A percentile compares a stretch with the other conserved stretches of the same genome.
Evolutionary conservation across 1,139 yeast genomes (phyloP).

Genomic region (Candida buenavistaensis): DNA sequence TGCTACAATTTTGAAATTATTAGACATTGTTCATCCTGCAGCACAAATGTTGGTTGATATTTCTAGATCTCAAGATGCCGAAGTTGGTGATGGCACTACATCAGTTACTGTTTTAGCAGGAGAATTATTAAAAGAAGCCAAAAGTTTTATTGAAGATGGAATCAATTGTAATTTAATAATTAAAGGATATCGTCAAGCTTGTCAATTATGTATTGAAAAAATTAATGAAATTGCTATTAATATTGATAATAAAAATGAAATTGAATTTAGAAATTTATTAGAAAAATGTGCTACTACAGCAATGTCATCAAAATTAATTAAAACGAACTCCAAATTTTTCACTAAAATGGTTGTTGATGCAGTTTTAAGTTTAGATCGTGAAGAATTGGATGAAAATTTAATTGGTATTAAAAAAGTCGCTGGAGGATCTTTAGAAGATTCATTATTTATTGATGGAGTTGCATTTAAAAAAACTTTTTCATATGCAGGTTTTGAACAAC

Average conservation of each 20-base stretch:
- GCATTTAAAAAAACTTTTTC: constrained; percentile 97
- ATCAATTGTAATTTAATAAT: constrained; percentile 86
- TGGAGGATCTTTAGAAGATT: constrained; percentile 97
- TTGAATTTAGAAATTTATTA: constrained; percentile 68
- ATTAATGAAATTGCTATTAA: constrained; percentile 76
- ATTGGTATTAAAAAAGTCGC: constrained; percentile 95
- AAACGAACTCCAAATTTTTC: constrained; percentile 83
- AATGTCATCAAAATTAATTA: constrained; percentile 91
- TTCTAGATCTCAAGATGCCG: constrained; percentile 96
- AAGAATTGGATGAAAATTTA: constrained; percentile 81
- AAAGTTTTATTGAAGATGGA: constrained; percentile 90
- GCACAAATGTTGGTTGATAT: constrained; percentile 94
- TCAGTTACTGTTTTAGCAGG: constrained; percentile 94
- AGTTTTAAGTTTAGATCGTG: constrained; percentile 80
- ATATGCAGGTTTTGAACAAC: constrained; percentile 98
- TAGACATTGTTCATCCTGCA: constrained; percentile 98
- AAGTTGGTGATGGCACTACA: constrained; percentile 99
- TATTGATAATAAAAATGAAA: constrained; percentile 44
- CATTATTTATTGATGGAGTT: constrained; percentile 86
- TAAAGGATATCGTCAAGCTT: constrained; percentile 86
- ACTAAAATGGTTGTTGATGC: constrained; percentile 98
- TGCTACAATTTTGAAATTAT: constrained; percentile 87
- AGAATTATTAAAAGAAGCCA: constrained; percentile 88
- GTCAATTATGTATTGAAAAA: constrained; percentile 70
- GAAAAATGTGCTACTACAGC: constrained; percentile 97